These are phyloP conservation scores for Ballota nigra DNA, from an alignment of 257 asterid genomes.

Conservation along the genomic window DNA sequence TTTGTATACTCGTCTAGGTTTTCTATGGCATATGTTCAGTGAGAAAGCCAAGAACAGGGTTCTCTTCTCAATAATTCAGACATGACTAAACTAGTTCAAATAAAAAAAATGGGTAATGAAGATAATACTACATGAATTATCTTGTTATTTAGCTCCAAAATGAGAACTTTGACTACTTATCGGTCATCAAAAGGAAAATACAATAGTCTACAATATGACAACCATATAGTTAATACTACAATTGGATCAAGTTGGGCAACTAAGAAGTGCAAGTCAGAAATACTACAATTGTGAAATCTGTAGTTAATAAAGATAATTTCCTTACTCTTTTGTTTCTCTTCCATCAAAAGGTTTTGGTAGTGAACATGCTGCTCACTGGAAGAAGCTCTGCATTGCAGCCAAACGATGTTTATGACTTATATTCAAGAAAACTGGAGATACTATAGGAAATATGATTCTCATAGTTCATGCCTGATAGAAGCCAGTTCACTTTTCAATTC, in stretches of 20 bases:
- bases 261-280: conserved; percentile 7
- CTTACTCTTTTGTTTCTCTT: conserved; percentile 74
- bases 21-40: neutral
- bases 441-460: conserved; percentile 1
- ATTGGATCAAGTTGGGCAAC: neutral
- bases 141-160: conserved; percentile 2
- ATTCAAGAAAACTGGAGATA: conserved; percentile 4
- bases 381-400: conserved; percentile 52
- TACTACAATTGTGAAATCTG: neutral
- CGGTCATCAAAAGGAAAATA: neutral
- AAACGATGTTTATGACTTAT: conserved; percentile 17
- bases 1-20: neutral
- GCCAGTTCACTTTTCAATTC: conserved; percentile 57
- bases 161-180: neutral
- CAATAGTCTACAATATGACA: neutral
- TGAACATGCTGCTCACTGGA: conserved; percentile 47
- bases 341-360: conserved; percentile 52
- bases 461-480: conserved; percentile 51
- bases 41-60: conserved; percentile 5
- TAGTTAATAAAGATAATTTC: conserved; percentile 6
- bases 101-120: neutral
- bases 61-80: neutral
- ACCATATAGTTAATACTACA: neutral
- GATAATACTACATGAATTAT: neutral
- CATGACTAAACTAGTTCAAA: neutral